Evolutionary conservation across 768 basidiomycete genomes (phyloP), one percentile per base, ranked within the genome.

Genomic region (Boletus rubropictus): DNA sequence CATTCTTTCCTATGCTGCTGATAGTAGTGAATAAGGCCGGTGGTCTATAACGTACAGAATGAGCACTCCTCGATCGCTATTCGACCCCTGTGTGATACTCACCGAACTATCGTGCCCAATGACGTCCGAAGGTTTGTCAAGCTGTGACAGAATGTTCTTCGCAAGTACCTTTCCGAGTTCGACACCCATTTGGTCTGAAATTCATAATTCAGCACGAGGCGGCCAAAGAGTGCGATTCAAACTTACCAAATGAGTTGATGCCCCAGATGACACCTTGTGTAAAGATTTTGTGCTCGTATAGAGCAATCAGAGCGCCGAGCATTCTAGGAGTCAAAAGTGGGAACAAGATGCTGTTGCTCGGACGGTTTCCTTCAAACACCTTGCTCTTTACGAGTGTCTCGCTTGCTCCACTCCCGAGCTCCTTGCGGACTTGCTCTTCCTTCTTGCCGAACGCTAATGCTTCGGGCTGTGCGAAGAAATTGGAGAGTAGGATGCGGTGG

Each of bases 201-300:
- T 20, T 10, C 41, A 14, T 12, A 18, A 7, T 32, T 44, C 8
- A 55, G 44, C 28, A 39, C 17, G 7, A 8, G 11, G n/a, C 9
- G n/a, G 31, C 24, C 18, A 24, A 11, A 2, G 1, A 44, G 28
- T 27, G 25, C 21, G 18, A 8, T 35, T 7, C 37, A n/a, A 6
- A 66, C 79, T 28, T 44, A 90, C 90, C 94, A 65, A 91, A 98
- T 3, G 91, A 93, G 76, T 99, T 98, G 76, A 99, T 95, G 21
- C 94, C 94, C 94, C 93, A 98, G 49, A 98, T 76, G 37, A 89
- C 86, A 63, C 96, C 96, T 66, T 98, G 96, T 0, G 89, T 87
- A 69, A 97, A 97, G 64, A 99, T 96, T 77, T 99, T 99, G 77
- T 99, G 96, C 70, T 98, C 93, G 64, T 95, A 96, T 54, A 96